Evolutionary conservation across 176 grass and related monocot genomes (phyloP), one percentile per base, ranked within the genome.

Genomic region (Bonia amplexicaulis): DNA sequence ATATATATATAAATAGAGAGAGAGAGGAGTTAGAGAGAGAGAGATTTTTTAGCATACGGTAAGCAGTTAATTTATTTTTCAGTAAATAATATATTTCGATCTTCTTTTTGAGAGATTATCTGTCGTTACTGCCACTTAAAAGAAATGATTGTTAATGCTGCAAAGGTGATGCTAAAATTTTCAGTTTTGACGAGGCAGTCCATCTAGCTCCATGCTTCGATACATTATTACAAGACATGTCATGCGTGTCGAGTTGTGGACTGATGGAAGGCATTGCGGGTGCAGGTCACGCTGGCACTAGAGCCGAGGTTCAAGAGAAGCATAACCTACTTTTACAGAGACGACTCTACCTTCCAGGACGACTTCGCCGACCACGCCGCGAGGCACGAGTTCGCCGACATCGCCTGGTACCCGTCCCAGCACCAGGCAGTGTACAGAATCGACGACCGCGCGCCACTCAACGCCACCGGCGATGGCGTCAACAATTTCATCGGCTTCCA

Each of bases 371-470:
- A 78, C 27, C 91, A 89, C 73, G 95, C 95, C 13, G 37, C 54
- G 37, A 46, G 77, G 16, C 89, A 97, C 65, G 89, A 97, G 80
- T 97, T 97, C 71, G 90, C 89, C 3, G 92, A 95, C 82, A 93
- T 97, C 71, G 82, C 91, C 58, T 97, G 91, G 95, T 97, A 93
- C 76, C 92, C 92, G 9, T 97, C 92, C 5, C 92, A 97, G 80
- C 85, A 58, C 53, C 78, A 72, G 35, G 92, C 89, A 0, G 87
- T 94, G 40, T 95, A 93, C 85, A 74, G 95, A 20, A 26, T 82
- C 16, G 92, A 95, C 54, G 85, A 91, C 76, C 91, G 92, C 40
- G 87, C 46, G 19, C 85, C 91, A 1, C 48, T 74, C 1, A 59
- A 88, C 88, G 76, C 87, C n/a, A 69, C 82, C 0, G 91, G 95